Conservation (phyloP, 1,284 basidiomycete species). For the Leccinum cinnamomeum region DNA sequence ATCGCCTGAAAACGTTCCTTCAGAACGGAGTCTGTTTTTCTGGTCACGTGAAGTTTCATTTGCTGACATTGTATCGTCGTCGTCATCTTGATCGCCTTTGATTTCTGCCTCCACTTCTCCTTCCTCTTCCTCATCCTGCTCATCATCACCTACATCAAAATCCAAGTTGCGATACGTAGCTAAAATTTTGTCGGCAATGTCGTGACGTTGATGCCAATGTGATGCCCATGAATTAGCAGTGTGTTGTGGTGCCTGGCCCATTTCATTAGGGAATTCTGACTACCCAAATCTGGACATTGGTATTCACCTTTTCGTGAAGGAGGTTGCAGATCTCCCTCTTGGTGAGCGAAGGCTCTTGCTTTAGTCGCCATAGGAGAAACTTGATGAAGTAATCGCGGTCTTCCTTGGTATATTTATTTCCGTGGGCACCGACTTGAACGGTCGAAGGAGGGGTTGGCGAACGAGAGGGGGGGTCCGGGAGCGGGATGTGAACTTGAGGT, state of each 20-base stretch:
- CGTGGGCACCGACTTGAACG: constrained; percentile 42
- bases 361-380: constrained; percentile 60
- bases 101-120: constrained; percentile 37
- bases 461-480: constrained; percentile 61
- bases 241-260: constrained; percentile 60
- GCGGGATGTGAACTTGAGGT: constrained; percentile 53
- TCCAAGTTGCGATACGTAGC: constrained; percentile 42
- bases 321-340: constrained; percentile 53
- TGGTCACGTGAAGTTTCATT: constrained; percentile 9
- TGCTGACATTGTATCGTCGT: constrained; percentile 30
- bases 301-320: constrained; percentile 52
- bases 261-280: constrained; percentile 13
- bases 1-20: constrained; percentile 19
- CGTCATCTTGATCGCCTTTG: constrained; percentile 35
- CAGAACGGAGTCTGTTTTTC: constrained; percentile 11
- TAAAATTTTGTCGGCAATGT: constrained; percentile 62
- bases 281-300: neutral
- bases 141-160: constrained; percentile 29
- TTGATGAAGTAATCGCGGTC: constrained; percentile 64
- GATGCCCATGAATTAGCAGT: constrained; percentile 55
- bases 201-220: constrained; percentile 60
- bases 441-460: constrained; percentile 63
- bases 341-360: constrained; percentile 49
- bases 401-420: constrained; percentile 62
- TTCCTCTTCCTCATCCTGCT: constrained; percentile 37